These are phyloP conservation scores for Cylindrodendrum hubeiense DNA, from an alignment of 2,329 filamentous ascomycete species.

Conservation along the genomic window DNA sequence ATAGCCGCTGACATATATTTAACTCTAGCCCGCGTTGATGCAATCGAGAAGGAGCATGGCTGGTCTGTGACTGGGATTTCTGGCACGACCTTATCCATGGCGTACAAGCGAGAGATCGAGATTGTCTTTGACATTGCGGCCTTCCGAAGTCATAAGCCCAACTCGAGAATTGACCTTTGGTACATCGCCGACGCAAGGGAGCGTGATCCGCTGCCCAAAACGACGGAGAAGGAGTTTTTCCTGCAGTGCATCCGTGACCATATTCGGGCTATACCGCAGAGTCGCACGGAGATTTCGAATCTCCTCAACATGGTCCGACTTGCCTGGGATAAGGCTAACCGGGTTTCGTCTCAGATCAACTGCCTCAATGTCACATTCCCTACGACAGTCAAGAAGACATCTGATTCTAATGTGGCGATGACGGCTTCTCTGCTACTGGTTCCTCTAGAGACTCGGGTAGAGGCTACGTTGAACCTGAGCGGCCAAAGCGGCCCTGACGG, in stretches of 20 bases:
- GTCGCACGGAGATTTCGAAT: slow-evolving; percentile 65
- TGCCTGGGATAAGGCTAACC: slow-evolving; percentile 75
- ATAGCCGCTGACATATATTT: slow-evolving; percentile 41
- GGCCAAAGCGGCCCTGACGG: slow-evolving; percentile 60
- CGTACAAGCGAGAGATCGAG: slow-evolving; percentile 78
- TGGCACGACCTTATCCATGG: slow-evolving; percentile 76
- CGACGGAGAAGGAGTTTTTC: slow-evolving; percentile 80
- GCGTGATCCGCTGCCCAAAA: slow-evolving; percentile 65
- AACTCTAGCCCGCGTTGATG: slow-evolving; percentile 72
- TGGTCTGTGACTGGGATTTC: slow-evolving; percentile 79
- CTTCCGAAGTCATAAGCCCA: slow-evolving; percentile 63
- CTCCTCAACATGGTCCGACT: slow-evolving; percentile 71
- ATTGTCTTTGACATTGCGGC: slow-evolving; percentile 77
- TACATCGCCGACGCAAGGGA: slow-evolving; percentile 74
- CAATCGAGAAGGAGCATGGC: slow-evolving; percentile 74
- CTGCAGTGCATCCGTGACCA: slow-evolving; percentile 78
- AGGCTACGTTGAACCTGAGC: slow-evolving; percentile 69
- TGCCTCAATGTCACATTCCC: slow-evolving; percentile 74
- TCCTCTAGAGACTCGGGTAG: slow-evolving; percentile 76
- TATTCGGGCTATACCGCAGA: slow-evolving; percentile 71
- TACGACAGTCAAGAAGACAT: slow-evolving; percentile 72
- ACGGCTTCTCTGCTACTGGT: slow-evolving; percentile 72
- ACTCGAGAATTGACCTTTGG: slow-evolving; percentile 74
- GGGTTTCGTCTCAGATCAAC: slow-evolving; percentile 70
- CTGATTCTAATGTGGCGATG: slow-evolving; percentile 75